Evolutionary conservation across 768 basidiomycete species (phyloP).

Genomic region (Termitomyces sp.): DNA sequence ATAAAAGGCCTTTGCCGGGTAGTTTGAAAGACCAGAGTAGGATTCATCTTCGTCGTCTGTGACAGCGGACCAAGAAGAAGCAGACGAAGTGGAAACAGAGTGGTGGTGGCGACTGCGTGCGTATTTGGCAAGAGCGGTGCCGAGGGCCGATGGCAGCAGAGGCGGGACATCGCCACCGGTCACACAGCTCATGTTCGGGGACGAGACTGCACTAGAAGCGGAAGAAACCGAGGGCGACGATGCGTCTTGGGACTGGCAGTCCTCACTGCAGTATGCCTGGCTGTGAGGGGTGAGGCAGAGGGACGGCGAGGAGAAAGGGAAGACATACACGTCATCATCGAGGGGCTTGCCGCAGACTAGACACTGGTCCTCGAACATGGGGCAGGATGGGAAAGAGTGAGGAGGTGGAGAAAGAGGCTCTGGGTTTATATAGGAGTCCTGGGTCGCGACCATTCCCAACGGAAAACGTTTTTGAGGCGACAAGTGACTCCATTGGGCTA

Average conservation of each 20-base stretch:
- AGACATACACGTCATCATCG: slow-evolving; percentile 53
- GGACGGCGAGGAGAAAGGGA: slow-evolving; percentile 12
- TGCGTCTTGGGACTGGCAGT: slow-evolving; percentile 57
- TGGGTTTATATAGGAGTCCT: slow-evolving; percentile 30
- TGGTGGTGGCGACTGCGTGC: slow-evolving; percentile 38
- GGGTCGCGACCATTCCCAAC: slow-evolving; percentile 31
- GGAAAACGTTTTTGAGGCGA: slow-evolving; percentile 29
- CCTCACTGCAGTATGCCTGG: slow-evolving; percentile 65
- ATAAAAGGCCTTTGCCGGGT: slow-evolving; percentile 26
- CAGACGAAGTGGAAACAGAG: slow-evolving; percentile 58
- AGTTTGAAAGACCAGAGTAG: slow-evolving; percentile 23
- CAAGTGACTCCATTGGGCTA: slow-evolving; percentile 27
- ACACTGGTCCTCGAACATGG: slow-evolving; percentile 79
- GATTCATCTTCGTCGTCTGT: slow-evolving; percentile 64
- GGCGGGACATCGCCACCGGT: slow-evolving; percentile 59
- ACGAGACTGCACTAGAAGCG: slow-evolving; percentile 63
- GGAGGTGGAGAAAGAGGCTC: slow-evolving; percentile 5
- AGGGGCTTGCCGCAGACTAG: slow-evolving; percentile 66
- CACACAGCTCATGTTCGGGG: slow-evolving; percentile 53
- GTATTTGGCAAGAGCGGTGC: slow-evolving; percentile 45
- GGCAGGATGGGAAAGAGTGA: slow-evolving; percentile 7
- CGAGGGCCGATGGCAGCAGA: slow-evolving; percentile 62
- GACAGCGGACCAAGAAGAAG: slow-evolving; percentile 59
- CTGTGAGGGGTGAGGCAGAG: slow-evolving; percentile 28
- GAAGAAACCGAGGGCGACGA: slow-evolving; percentile 66